Base-by-base conservation (phyloP, 768 basidiomycete genomes). In the Obba rivulosa region DNA sequence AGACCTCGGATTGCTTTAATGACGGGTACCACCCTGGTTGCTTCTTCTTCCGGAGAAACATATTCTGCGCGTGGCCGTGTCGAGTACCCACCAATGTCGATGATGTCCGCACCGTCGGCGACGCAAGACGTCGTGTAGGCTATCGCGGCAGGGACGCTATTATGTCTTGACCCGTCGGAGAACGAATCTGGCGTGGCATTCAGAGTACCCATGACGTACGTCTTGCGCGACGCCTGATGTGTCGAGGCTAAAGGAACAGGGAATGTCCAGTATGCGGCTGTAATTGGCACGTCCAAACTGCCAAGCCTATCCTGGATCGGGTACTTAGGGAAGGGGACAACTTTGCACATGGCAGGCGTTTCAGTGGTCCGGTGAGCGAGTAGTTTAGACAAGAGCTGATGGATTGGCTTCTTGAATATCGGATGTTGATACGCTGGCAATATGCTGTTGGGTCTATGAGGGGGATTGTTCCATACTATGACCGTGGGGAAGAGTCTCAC, bases 141-240 rank as follows among this genome's bases (percentile, higher is more conserved):
- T 14, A 92, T 58, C 0, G 86, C 87, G 9, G 72, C 62, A 0
- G 74, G 55, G 10, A 83, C 54, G 0, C 73, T 74, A 52, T 76
- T 71, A 62, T 86, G 72, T 17, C 66, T 61, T 1, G 81, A 75
- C 9, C 92, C 92, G 53, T 97, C 93, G 0, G 94, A 97, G 68
- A 97, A 97, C 0, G 94, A 96, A 66, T 99, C 95, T 2, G 95
- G 94, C 0, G 95, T 97, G 5, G 78, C 77, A 62, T 98, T 97
- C 48, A 99, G 76, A 1, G 90, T 96, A 0, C 86, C 86, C 95
- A 98, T 97, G 49, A 97, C 62, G 48, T 79, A 76, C 1, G 89
- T 86, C 57, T 72, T 76, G 0, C 54, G 55, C 7, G 51, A 50
- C 18, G 59, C 58, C 4, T 23, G 39, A 21, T 24, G 67, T 46